Evolutionary conservation across 768 basidiomycete genomes (phyloP).

Genomic region (Boletus rubroflammeus): DNA sequence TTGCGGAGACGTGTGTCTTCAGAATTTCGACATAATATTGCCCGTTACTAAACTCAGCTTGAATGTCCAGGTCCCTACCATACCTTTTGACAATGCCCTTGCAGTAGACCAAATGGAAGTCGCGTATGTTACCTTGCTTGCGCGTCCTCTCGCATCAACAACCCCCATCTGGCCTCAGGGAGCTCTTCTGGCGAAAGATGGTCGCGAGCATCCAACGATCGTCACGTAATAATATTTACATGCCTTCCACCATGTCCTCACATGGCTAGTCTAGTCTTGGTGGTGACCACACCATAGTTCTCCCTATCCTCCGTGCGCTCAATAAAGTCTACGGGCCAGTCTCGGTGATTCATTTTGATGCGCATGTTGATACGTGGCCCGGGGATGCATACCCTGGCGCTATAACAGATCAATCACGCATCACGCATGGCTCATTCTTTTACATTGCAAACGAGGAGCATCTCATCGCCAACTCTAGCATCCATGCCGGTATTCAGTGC

Average conservation of each 20-base stretch:
- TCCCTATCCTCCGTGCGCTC: constrained; percentile 80
- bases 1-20: constrained; percentile 67
- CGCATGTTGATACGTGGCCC: constrained; percentile 62
- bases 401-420: constrained; percentile 53
- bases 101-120: constrained; percentile 86
- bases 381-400: constrained; percentile 37
- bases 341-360: constrained; percentile 83
- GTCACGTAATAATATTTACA: constrained; percentile 43
- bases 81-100: constrained; percentile 76
- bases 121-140: constrained; percentile 73
- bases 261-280: constrained; percentile 43
- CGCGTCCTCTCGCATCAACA: constrained; percentile 42
- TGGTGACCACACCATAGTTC: constrained; percentile 86
- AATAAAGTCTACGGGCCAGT: constrained; percentile 78
- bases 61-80: constrained; percentile 59
- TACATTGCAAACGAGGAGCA: constrained; percentile 75
- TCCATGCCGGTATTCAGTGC: constrained; percentile 85
- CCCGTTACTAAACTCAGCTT: not conserved
- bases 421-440: constrained; percentile 89
- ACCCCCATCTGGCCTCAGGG: constrained; percentile 23
- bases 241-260: not conserved
- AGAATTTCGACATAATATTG: not conserved
- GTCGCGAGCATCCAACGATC: constrained; percentile 67
- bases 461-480: constrained; percentile 64
- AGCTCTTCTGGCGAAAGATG: constrained; percentile 48